phyloP scores from a whole-genome alignment of 2,329 filamentous ascomycete genomes.

The Erysiphe neolycopersici region DNA sequence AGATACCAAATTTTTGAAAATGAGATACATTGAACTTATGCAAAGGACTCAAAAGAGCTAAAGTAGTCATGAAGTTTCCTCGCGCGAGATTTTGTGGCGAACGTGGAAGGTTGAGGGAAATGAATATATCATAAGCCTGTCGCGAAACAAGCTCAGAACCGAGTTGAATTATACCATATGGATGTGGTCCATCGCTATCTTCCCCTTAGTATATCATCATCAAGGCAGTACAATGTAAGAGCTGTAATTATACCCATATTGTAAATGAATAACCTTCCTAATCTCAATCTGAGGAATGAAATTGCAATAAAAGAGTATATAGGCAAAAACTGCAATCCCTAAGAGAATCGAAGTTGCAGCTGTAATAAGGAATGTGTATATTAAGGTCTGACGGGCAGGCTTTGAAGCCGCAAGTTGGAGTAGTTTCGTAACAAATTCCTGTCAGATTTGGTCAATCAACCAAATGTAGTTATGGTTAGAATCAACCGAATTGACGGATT shows the following conservation, averaged over 20 bases:
- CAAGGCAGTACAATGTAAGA: neutral
- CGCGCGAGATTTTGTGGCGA: slow-evolving; percentile 47
- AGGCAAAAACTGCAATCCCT: slow-evolving; percentile 29
- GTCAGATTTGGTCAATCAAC: neutral
- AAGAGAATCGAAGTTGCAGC: slow-evolving; percentile 26
- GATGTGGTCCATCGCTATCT: slow-evolving; percentile 15
- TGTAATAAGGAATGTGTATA: slow-evolving; percentile 21
- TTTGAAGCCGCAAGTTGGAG: slow-evolving; percentile 29
- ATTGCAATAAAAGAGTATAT: slow-evolving; percentile 38
- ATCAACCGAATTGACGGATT: no score
- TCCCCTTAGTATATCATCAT: neutral
- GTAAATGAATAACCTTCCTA: slow-evolving; percentile 32
- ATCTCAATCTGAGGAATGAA: slow-evolving; percentile 41
- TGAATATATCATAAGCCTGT: slow-evolving; percentile 64
- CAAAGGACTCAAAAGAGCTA: slow-evolving; percentile 34
- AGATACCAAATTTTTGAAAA: slow-evolving; percentile 5
- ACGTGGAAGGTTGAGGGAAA: slow-evolving; percentile 51
- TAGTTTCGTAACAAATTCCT: slow-evolving; percentile 20
- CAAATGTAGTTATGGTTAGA: no score
- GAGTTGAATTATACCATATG: slow-evolving; percentile 12
- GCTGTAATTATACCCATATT: slow-evolving; percentile 25
- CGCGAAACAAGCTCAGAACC: slow-evolving; percentile 26
- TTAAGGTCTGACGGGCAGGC: slow-evolving; percentile 33
- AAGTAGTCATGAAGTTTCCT: slow-evolving; percentile 87
- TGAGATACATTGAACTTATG: slow-evolving; percentile 9